Evolutionary conservation across 257 asterid species (phyloP), one percentile per base, ranked within the genome.

Genomic region (Haberlea rhodopensis): DNA sequence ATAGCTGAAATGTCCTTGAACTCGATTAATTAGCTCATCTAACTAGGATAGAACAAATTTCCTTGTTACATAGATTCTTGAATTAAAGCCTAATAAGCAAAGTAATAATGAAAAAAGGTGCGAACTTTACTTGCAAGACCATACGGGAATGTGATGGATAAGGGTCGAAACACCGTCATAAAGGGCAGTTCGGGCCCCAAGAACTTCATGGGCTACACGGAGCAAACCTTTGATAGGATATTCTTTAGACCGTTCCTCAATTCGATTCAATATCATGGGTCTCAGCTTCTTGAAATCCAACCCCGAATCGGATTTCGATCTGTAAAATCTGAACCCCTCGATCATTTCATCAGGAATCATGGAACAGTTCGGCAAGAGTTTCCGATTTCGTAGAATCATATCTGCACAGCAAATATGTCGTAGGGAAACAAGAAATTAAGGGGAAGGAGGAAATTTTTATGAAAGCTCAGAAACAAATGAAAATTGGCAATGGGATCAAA

Each of bases 41-140:
- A 32, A 32, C 40, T 1, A 32, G 10, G 13, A 10, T 13, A 32
- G 40, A 32, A 32, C 40, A 32, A 32, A 37, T 37, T 37, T 37
- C 46, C n/a, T 7, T 13, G 48, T 13, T 4, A n/a, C n/a, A 40
- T 40, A 11, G 18, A 13, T n/a, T 18, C 48, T 40, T 40, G 18
- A 40, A 13, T 40, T 1, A 40, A 40, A 40, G 1, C 45, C 11
- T 40, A 40, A 40, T 40, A 11, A 40, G 48, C 48, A 40, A 40
- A 32, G 1, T 0, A 11, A 11, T 4, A 18, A 40, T 13, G 48
- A 40, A 40, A 16, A 53, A 45, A 51, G 45, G 57, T 16, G 60
- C n/a, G 71, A 21, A 79, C 65, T 82, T n/a, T 82, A 91, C 99
- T 85, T 87, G 99, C 99, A 92, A 55, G 89, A 73, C 94, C 87